Evolutionary conservation across 2,329 filamentous ascomycete species (phyloP).

Genomic region (Claviceps sorghi): DNA sequence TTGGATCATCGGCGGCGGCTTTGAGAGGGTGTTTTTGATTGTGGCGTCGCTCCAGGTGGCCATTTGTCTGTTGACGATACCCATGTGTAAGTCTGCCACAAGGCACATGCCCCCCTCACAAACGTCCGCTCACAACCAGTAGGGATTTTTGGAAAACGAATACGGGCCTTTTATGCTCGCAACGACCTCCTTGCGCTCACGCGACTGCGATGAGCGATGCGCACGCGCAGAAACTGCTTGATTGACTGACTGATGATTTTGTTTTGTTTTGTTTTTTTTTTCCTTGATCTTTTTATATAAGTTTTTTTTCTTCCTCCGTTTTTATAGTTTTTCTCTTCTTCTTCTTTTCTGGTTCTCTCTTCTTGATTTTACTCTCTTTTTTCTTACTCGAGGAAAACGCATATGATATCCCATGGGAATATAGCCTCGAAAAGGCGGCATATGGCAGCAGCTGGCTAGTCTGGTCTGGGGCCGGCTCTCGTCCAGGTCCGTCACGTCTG

Average conservation of each 20-base stretch:
- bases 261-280: too few species aligned
- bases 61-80: slow-evolving; percentile 60
- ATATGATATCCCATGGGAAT: background rate
- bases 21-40: slow-evolving; percentile 47
- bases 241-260: too few species aligned
- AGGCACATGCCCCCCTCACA: too few species aligned
- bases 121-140: slow-evolving; percentile 4
- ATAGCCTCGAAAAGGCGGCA: background rate
- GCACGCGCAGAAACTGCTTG: too few species aligned
- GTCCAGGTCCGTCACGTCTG: too few species aligned
- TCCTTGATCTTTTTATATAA: too few species aligned
- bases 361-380: too few species aligned
- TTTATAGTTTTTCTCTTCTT: too few species aligned
- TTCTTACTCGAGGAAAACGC: background rate
- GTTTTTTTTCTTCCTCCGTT: background rate
- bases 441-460: too few species aligned
- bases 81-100: slow-evolving; percentile 51
- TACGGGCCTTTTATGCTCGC: slow-evolving; percentile 60
- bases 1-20: slow-evolving; percentile 59
- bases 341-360: too few species aligned
- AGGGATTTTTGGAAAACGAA: slow-evolving; percentile 69
- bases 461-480: too few species aligned
- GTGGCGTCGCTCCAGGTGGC: slow-evolving; percentile 65
- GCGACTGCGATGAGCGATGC: slow-evolving; percentile 13
- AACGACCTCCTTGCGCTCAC: slow-evolving; percentile 48